A percentile compares a stretch with the other conserved stretches of the same genome.
phyloP scores from a whole-genome alignment of 441 rosid species.

The Mallotus japonicus region DNA sequence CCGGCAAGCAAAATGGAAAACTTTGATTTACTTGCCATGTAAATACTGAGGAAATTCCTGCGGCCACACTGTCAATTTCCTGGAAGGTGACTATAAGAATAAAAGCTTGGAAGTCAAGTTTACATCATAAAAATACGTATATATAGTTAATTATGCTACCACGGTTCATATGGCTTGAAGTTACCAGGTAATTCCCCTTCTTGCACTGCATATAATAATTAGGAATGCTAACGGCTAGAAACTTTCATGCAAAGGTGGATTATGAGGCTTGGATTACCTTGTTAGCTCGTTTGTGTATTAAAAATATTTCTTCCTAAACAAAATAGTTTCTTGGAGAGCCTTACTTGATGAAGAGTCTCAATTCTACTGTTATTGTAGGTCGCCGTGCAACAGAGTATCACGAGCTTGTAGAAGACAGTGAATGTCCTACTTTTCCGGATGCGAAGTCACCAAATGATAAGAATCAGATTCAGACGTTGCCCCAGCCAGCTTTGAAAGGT shows the following conservation, averaged over 20 bases:
- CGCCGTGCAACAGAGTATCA: background rate
- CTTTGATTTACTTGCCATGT: too few species aligned
- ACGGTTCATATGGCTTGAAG: too few species aligned
- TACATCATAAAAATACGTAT: too few species aligned
- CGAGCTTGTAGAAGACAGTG: background rate
- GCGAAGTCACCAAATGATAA: background rate
- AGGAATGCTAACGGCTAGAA: background rate
- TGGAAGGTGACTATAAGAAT: too few species aligned
- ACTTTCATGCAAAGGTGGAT: background rate
- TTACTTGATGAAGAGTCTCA: background rate
- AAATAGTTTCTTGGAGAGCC: background rate
- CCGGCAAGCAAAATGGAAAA: too few species aligned
- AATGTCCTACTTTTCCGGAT: background rate
- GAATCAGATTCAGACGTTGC: background rate
- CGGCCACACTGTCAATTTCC: too few species aligned
- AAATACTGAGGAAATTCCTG: too few species aligned
- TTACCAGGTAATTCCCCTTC: too few species aligned
- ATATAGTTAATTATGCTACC: too few species aligned
- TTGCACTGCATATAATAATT: too few species aligned
- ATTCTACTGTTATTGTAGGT: background rate
- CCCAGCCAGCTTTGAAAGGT: background rate
- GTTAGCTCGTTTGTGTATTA: background rate
- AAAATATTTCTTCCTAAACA: background rate
- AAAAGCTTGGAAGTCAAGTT: too few species aligned
- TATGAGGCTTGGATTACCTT: background rate